Conservation (phyloP, 116 monocot genomes). For the Posidonia oceanica region DNA sequence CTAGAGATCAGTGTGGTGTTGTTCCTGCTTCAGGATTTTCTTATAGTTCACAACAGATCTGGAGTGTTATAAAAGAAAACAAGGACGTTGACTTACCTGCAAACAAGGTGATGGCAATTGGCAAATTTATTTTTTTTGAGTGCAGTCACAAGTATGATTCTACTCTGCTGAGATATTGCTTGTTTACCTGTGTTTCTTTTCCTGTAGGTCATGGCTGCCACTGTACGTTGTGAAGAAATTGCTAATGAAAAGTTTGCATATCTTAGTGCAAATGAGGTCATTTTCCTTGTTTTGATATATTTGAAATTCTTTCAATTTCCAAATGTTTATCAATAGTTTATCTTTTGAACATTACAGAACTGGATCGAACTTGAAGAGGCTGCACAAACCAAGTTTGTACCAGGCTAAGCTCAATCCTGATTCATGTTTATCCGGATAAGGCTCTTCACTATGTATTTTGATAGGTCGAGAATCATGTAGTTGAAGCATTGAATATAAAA, state of each 20-base stretch:
- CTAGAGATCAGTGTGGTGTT: no score
- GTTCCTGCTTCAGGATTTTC: no score
- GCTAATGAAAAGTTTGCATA: slow-evolving; percentile 74
- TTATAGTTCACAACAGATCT: no score
- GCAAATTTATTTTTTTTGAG: slow-evolving; percentile 5
- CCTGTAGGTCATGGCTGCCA: slow-evolving; percentile 92
- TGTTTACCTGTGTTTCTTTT: background rate
- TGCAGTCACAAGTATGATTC: background rate
- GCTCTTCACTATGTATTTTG: no score
- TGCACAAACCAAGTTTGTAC: slow-evolving; percentile 51
- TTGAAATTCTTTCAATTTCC: background rate
- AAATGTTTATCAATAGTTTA: no score
- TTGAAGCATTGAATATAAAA: no score
- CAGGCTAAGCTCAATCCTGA: slow-evolving; percentile 65
- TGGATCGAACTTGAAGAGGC: slow-evolving; percentile 75
- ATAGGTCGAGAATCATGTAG: no score
- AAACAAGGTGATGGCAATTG: no score
- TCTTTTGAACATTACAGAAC: slow-evolving; percentile 26
- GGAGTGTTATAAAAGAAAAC: no score
- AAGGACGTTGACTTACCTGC: no score
- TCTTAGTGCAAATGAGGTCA: slow-evolving; percentile 64
- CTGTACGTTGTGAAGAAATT: slow-evolving; percentile 98
- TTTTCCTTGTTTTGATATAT: slow-evolving; percentile 1
- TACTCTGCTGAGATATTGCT: background rate
- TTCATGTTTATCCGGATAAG: slow-evolving; percentile 67